Evolutionary conservation across 2,329 filamentous ascomycete genomes (phyloP).

Genomic region (Cladosporium sp.): DNA sequence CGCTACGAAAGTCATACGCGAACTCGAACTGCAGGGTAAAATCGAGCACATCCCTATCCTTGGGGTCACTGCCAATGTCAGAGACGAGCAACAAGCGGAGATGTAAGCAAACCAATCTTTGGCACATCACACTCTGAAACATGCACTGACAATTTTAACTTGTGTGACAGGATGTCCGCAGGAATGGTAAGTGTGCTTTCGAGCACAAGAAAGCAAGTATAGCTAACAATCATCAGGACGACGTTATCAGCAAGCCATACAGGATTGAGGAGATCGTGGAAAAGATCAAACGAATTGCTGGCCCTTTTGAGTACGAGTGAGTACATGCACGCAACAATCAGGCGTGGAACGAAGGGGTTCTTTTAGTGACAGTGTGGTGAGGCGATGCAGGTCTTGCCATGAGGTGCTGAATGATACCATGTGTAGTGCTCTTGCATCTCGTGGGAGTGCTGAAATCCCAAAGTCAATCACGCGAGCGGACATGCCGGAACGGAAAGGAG

Average conservation of each 20-base stretch:
- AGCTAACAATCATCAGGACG: background rate
- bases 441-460: too few species aligned
- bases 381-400: too few species aligned
- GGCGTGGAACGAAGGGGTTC: too few species aligned
- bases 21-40: slow-evolving; percentile 17
- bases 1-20: slow-evolving; percentile 25
- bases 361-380: too few species aligned
- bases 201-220: background rate
- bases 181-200: background rate
- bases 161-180: background rate
- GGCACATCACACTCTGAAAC: too few species aligned
- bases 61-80: background rate
- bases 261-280: background rate
- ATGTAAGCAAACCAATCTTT: background rate
- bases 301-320: background rate
- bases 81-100: background rate
- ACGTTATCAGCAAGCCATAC: background rate
- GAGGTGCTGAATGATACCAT: too few species aligned
- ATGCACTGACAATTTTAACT: too few species aligned
- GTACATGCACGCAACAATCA: too few species aligned
- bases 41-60: background rate
- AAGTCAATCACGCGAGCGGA: too few species aligned
- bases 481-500: too few species aligned
- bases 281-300: background rate
- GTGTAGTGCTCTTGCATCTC: too few species aligned